A percentile compares a stretch with the other conserved stretches of the same genome.
Conservation (phyloP, 2,329 filamentous ascomycete genomes). For the Raffaelea albimanens region DNA sequence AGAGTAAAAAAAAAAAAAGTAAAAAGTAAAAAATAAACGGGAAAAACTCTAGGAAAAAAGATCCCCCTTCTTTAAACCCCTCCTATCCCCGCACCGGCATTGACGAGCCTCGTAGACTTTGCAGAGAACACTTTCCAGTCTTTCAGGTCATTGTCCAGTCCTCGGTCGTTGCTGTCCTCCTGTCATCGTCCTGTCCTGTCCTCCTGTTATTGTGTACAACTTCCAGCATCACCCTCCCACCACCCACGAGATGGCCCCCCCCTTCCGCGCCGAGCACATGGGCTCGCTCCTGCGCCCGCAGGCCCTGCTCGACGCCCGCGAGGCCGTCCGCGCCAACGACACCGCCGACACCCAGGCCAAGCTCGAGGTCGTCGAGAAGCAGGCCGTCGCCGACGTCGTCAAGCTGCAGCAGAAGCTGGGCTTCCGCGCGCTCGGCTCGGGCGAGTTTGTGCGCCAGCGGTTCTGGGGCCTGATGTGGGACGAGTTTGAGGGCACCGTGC, state of each 20-base stretch:
- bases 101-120: too few relatives aligned
- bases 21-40: too few relatives aligned
- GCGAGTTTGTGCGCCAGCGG: constrained; percentile 54
- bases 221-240: too few relatives aligned
- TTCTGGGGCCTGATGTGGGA: constrained; percentile 47
- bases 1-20: too few relatives aligned
- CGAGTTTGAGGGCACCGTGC: constrained; percentile 39
- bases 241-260: constrained; percentile 14
- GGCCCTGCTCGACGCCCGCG: constrained; percentile 37
- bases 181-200: too few relatives aligned
- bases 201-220: too few relatives aligned
- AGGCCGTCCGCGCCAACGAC: constrained; percentile 45
- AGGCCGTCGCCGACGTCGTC: constrained; percentile 57
- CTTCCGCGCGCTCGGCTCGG: constrained; percentile 57
- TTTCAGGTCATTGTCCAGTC: too few relatives aligned
- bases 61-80: too few relatives aligned
- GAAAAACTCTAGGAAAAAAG: too few relatives aligned
- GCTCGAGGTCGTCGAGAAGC: constrained; percentile 52
- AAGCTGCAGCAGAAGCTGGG: constrained; percentile 58
- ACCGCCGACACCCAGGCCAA: constrained; percentile 40
- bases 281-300: constrained; percentile 25
- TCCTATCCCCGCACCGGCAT: too few relatives aligned
- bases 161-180: too few relatives aligned
- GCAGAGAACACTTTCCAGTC: too few relatives aligned
- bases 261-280: constrained; percentile 26